Evolutionary conservation across 129 eudicot species (phyloP), one percentile per base, ranked within the genome.

Genomic region (Flaveria bidentis): DNA sequence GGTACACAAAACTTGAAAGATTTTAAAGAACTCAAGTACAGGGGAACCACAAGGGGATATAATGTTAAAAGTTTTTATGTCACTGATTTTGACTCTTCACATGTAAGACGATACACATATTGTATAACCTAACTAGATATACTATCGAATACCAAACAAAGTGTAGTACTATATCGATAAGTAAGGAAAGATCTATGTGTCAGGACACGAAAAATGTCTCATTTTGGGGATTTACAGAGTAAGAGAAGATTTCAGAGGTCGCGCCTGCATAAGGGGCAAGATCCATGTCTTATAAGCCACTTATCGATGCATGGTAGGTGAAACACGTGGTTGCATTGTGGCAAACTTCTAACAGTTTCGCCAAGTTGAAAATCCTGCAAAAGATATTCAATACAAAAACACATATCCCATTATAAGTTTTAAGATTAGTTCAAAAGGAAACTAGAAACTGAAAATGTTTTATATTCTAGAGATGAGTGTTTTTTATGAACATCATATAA

Each of bases 261-360:
- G 45, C 98, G 84, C 82, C 98, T 84, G 81, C 98, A 93, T 87
- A 93, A 81, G 15, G 98, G 98, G 83, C 98, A 93, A 30, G 98
- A 93, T 80, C 91, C 98, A 15, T 93, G 98, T 74, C 96, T 87
- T 76, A 91, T 86, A 78, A 93, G 87, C 98, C 98, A 93, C 78
- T 87, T 91, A 71, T 93, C 98, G 49, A 93, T 93, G 91, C 98
- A 93, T 2, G 98, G 98, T 71, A 90, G 84, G 78, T 93, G 98
- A 81, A 93, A 93, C 88, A 93, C 87, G 88, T 93, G 98, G 81
- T 93, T 91, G 58, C 98, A 93, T 26, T 90, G 96, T 47, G 98
- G 98, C 84, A 93, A 87, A 70, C 90, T 86, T 79, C 98, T 85
- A 15, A 91, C 98, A 0, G 91, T 88, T 53, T 93, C 98, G 17